Percentiles rank a stretch among this genome's conserved stretches.
phyloP scores from a whole-genome alignment of 2,329 filamentous ascomycete species.

The Colletotrichum endophyticum region DNA sequence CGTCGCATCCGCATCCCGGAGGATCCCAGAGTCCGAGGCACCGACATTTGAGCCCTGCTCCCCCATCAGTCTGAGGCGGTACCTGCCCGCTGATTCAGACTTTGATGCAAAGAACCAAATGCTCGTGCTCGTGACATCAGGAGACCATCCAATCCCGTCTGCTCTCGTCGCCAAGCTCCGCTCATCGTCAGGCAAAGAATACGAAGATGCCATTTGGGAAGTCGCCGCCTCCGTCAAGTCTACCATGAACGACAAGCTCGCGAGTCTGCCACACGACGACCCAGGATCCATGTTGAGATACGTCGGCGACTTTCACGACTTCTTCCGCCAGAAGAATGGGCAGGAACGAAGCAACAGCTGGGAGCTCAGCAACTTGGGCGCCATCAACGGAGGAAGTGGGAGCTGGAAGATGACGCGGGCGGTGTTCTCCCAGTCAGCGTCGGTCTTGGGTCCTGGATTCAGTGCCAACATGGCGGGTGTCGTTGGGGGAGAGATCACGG shows the following conservation, averaged over 20 bases:
- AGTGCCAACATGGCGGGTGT: constrained; percentile 53
- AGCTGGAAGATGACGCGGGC: constrained; percentile 45
- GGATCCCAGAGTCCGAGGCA: constrained; percentile 36
- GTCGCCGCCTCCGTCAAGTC: constrained; percentile 39
- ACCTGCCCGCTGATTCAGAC: constrained; percentile 28
- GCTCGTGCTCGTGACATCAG: constrained; percentile 43
- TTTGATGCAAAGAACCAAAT: constrained; percentile 36
- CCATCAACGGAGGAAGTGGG: constrained; percentile 26
- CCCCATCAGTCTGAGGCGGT: constrained; percentile 50
- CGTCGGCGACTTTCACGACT: constrained; percentile 47
- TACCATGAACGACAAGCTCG: constrained; percentile 36
- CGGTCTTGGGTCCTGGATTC: constrained; percentile 46
- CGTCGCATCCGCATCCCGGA: constrained; percentile 42
- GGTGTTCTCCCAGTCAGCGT: constrained; percentile 55
- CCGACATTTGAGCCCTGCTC: constrained; percentile 41
- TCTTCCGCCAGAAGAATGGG: constrained; percentile 47
- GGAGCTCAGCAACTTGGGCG: constrained; percentile 60
- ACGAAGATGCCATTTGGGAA: constrained; percentile 44
- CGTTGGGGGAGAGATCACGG: constrained; percentile 39
- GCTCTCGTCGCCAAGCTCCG: constrained; percentile 29
- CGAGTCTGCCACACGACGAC: constrained; percentile 46
- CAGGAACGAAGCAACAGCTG: constrained; percentile 47
- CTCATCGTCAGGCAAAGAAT: constrained; percentile 13
- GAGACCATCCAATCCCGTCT: constrained; percentile 33
- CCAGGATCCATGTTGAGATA: constrained; percentile 43